phyloP scores from a whole-genome alignment of 2,329 filamentous ascomycete genomes.

The Teratosphaeria pseudoeucalypti region DNA sequence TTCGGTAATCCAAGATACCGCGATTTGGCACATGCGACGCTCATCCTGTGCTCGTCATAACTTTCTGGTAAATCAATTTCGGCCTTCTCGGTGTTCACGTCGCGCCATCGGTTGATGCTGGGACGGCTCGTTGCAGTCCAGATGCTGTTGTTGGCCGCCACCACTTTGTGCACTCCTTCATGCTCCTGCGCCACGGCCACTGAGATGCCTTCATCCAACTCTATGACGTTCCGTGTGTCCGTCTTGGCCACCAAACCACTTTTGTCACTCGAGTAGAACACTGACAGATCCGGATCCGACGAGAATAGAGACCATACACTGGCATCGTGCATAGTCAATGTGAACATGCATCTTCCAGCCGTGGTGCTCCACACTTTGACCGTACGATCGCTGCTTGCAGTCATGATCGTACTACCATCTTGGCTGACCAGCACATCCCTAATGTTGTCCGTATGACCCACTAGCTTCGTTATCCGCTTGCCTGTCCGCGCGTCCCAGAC shows the following conservation, averaged over 20 bases:
- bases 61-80: slow-evolving; percentile 51
- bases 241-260: slow-evolving; percentile 94
- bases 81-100: slow-evolving; percentile 66
- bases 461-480: slow-evolving; percentile 87
- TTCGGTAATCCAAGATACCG: slow-evolving; percentile 28
- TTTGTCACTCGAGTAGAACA: slow-evolving; percentile 92
- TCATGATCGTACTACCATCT: slow-evolving; percentile 82
- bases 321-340: slow-evolving; percentile 96
- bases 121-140: slow-evolving; percentile 88
- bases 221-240: slow-evolving; percentile 65
- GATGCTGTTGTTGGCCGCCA: slow-evolving; percentile 60
- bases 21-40: slow-evolving; percentile 35
- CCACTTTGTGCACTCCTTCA: slow-evolving; percentile 60
- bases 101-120: slow-evolving; percentile 83
- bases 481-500: slow-evolving; percentile 86
- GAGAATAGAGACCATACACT: slow-evolving; percentile 96
- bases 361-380: slow-evolving; percentile 97
- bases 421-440: slow-evolving; percentile 83
- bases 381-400: slow-evolving; percentile 89
- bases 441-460: slow-evolving; percentile 92
- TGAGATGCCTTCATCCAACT: slow-evolving; percentile 79
- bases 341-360: slow-evolving; percentile 92
- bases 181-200: slow-evolving; percentile 89
- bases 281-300: slow-evolving; percentile 68
- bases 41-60: slow-evolving; percentile 44